Percentiles rank a stretch among this genome's conserved stretches.
Conservation (phyloP, 495 filamentous ascomycete species). For the Xylaria intraflava region DNA sequence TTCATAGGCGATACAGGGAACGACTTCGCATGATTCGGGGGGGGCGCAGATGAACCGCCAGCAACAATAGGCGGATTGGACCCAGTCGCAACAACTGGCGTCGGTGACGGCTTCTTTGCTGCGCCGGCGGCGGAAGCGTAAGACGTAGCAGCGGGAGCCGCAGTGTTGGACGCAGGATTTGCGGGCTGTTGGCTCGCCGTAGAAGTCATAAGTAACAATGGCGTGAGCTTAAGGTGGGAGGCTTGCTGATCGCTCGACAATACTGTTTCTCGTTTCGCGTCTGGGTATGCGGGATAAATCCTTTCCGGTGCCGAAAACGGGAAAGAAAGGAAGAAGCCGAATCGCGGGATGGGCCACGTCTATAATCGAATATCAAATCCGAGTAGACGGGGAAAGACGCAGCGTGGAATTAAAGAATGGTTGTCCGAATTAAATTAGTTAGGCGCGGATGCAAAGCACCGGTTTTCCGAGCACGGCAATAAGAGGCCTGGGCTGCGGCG, state of each 20-base stretch:
- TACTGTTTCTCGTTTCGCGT: conserved; percentile 10
- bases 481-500: conserved; percentile 8
- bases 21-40: conserved; percentile 76
- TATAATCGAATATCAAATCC: conserved; percentile 44
- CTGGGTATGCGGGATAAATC: conserved; percentile 8
- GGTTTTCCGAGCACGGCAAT: not conserved
- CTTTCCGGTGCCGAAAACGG: conserved; percentile 18
- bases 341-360: conserved; percentile 13
- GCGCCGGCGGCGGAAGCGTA: conserved; percentile 69
- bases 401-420: conserved; percentile 16
- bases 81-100: conserved; percentile 64
- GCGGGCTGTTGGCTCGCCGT: conserved; percentile 42
- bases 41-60: conserved; percentile 51
- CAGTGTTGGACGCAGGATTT: conserved; percentile 52
- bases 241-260: conserved; percentile 27
- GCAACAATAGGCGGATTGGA: conserved; percentile 59
- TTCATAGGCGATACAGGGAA: conserved; percentile 73
- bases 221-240: conserved; percentile 43
- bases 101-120: conserved; percentile 64
- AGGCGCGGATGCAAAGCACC: conserved; percentile 4
- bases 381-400: conserved; percentile 17
- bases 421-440: conserved; percentile 26
- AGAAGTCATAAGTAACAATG: conserved; percentile 43
- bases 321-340: conserved; percentile 16
- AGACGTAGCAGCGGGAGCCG: conserved; percentile 56